Evolutionary conservation across 2,329 filamentous ascomycete species (phyloP).

Genomic region (Pseudogymnoascus sp.): DNA sequence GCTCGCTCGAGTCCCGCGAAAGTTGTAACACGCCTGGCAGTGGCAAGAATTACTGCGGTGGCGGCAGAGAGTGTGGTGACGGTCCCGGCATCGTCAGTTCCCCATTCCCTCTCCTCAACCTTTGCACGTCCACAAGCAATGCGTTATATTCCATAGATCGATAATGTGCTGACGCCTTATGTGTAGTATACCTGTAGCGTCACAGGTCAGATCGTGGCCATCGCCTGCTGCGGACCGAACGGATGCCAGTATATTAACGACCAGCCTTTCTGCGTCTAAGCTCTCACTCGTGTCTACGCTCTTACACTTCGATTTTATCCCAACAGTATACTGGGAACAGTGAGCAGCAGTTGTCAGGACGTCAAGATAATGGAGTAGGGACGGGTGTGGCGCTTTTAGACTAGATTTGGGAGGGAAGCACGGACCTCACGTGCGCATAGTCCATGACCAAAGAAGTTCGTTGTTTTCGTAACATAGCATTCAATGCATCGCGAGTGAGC

Average conservation of each 20-base stretch:
- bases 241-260: background rate
- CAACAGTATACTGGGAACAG: background rate
- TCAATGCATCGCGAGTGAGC: background rate
- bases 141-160: background rate
- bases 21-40: background rate
- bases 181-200: background rate
- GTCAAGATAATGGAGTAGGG: background rate
- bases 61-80: background rate
- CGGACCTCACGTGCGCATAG: background rate
- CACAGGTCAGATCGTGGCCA: background rate
- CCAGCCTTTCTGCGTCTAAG: background rate
- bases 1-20: background rate
- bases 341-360: background rate
- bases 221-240: slow-evolving; percentile 1
- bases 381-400: background rate
- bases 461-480: background rate
- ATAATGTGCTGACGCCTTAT: background rate
- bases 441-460: background rate
- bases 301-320: background rate
- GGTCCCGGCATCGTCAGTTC: background rate
- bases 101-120: background rate
- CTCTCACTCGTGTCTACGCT: background rate
- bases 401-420: background rate
- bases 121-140: background rate
- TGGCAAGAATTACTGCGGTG: background rate